Percentiles rank a stretch among this genome's conserved stretches.
Conservation (phyloP, 2,329 filamentous ascomycete species). For the Fonsecaea pugnacius region DNA sequence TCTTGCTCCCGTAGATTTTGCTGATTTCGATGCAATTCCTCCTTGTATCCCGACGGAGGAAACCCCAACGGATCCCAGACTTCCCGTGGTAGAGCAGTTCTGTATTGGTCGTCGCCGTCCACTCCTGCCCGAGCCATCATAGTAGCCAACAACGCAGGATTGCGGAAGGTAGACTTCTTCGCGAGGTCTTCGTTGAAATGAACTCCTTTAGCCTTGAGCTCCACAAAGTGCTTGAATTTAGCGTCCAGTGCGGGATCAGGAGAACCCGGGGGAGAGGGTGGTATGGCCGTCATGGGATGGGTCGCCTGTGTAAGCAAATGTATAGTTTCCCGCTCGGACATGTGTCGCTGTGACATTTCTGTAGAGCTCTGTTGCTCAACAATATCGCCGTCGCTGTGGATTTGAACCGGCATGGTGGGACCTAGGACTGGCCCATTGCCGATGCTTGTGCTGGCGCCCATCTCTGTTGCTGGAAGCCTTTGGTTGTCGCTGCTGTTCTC, state of each 20-base stretch:
- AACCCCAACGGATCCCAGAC: constrained; percentile 48
- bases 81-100: constrained; percentile 51
- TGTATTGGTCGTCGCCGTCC: constrained; percentile 58
- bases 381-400: constrained; percentile 1
- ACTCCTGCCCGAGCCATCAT: constrained; percentile 64
- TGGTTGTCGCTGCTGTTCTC: neutral
- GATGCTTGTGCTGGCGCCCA: neutral
- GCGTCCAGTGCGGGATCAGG: constrained; percentile 52
- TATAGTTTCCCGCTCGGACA: constrained; percentile 47
- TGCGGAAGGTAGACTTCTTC: constrained; percentile 61
- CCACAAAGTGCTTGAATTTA: constrained; percentile 65
- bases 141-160: constrained; percentile 62
- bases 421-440: constrained; percentile 32
- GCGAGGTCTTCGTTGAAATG: constrained; percentile 68
- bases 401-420: constrained; percentile 31
- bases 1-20: constrained; percentile 41
- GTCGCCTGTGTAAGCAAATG: constrained; percentile 62
- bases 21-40: constrained; percentile 51
- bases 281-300: constrained; percentile 51
- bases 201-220: constrained; percentile 64
- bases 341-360: constrained; percentile 17
- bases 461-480: neutral
- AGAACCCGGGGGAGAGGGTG: constrained; percentile 53
- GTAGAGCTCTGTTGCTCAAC: constrained; percentile 20
- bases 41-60: constrained; percentile 53